Conservation (phyloP, 495 filamentous ascomycete species). For the Penicillium pulvis region DNA sequence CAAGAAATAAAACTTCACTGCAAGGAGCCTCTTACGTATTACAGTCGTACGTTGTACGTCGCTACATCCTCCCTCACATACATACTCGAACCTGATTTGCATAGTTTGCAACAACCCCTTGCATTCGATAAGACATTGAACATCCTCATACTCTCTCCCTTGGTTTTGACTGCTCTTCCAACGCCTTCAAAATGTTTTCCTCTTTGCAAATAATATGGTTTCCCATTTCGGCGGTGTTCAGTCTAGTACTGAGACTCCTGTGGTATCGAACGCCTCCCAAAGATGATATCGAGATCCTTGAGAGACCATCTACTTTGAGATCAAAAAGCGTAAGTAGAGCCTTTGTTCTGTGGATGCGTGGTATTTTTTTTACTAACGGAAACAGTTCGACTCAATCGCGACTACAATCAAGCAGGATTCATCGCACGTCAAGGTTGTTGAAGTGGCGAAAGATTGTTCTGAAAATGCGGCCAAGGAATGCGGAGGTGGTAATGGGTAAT, state of each 20-base stretch:
- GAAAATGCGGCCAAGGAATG: background rate
- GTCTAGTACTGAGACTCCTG: background rate
- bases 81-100: background rate
- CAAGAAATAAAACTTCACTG: no score
- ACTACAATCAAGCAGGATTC: slow-evolving; percentile 1
- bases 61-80: background rate
- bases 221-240: background rate
- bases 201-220: slow-evolving; percentile 5
- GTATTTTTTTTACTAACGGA: background rate
- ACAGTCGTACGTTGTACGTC: background rate
- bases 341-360: background rate
- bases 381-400: background rate
- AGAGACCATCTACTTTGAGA: background rate
- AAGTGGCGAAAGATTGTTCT: background rate
- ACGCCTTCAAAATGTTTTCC: background rate
- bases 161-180: background rate
- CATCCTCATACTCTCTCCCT: background rate
- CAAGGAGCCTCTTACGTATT: no score
- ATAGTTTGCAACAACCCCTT: slow-evolving; percentile 1
- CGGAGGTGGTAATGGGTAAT: background rate
- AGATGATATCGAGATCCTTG: background rate
- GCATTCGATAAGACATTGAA: background rate
- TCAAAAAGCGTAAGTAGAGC: background rate
- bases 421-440: background rate
- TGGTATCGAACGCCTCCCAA: background rate